Evolutionary conservation across 225 moss, liverwort and hornwort species (phyloP), one percentile per base, ranked within the genome.

Genomic region (Antitrichia curtipendula): DNA sequence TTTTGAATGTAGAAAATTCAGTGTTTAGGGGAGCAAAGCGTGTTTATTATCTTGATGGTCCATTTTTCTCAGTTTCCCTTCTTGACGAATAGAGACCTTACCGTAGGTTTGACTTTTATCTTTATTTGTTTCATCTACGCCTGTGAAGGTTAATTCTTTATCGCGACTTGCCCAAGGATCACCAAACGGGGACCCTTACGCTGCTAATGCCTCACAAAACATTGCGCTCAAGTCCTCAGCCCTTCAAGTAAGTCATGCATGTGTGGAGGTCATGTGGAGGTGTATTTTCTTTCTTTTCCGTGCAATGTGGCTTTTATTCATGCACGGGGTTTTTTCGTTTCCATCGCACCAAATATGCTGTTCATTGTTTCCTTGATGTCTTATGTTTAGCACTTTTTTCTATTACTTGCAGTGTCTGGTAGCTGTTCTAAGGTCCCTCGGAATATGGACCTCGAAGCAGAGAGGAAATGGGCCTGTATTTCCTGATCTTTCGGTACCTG

Each of bases 91-190:
- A 60, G 40, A 38, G 78, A 52, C 54, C 54, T 78, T 71, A n/a
- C 32, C 32, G 12, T 32, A n/a, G 32, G 63, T 72, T 56, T 80
- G 16, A 57, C 78, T 82, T 82, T 71, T 57, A 25, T 84, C 40
- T 54, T 56, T 71, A 74, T 59, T 79, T 77, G 17, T 86, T 47
- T 76, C 76, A 45, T 89, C 49, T 88, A 24, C 45, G 21, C 43
- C 13, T 87, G 54, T 89, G 84, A 91, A 98, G 98, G 96, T 97
- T 73, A 99, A 97, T 86, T 94, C 97, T 38, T 90, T 99, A 90
- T 97, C 99, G 61, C 96, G 94, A 89, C 93, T 99, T 88, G 97
- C 99, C n/a, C 99, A 99, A 95, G 95, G 95, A 87, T 92, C 96
- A 54, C 92, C 91, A 56, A 84, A 57, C 65, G 91, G 87, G 72